Evolutionary conservation across 2,329 filamentous ascomycete genomes (phyloP).

Genomic region (Thielaviopsis punctulata): DNA sequence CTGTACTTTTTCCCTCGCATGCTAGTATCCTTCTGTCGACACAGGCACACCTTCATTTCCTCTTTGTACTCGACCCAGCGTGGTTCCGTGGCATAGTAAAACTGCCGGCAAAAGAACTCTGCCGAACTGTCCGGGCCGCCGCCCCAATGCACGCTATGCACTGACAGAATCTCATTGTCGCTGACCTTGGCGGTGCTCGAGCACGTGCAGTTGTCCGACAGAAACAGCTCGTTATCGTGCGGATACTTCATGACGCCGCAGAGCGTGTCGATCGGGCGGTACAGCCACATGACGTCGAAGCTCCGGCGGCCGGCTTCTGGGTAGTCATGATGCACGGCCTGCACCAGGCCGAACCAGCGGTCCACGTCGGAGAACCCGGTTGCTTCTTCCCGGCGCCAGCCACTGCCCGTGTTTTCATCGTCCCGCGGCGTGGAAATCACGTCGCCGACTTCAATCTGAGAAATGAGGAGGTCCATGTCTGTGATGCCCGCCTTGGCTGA

Average conservation of each 20-base stretch:
- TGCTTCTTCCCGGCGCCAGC: constrained; percentile 11
- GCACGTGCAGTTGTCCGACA: constrained; percentile 64
- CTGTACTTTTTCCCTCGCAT: constrained; percentile 18
- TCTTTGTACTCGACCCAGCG: constrained; percentile 42
- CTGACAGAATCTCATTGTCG: constrained; percentile 37
- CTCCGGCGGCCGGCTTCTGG: constrained; percentile 18
- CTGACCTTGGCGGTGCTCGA: constrained; percentile 27
- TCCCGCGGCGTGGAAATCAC: constrained; percentile 32
- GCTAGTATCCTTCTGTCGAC: constrained; percentile 18
- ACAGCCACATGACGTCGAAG: constrained; percentile 59
- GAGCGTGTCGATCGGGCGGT: constrained; percentile 51
- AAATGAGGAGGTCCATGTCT: not conserved
- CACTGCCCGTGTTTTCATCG: constrained; percentile 25
- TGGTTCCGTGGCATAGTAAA: constrained; percentile 41
- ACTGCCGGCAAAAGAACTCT: constrained; percentile 54
- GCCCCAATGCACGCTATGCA: constrained; percentile 42
- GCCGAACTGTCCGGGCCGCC: constrained; percentile 26
- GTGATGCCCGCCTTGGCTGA: not conserved
- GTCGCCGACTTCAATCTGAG: constrained; percentile 20
- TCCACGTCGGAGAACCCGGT: constrained; percentile 22
- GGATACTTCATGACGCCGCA: constrained; percentile 53
- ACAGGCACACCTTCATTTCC: constrained; percentile 31
- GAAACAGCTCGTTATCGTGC: constrained; percentile 54
- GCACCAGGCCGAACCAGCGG: constrained; percentile 58
- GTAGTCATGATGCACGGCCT: constrained; percentile 29